phyloP scores from a whole-genome alignment of 1,284 basidiomycete species.

The Fistulinella cinereoalba region DNA sequence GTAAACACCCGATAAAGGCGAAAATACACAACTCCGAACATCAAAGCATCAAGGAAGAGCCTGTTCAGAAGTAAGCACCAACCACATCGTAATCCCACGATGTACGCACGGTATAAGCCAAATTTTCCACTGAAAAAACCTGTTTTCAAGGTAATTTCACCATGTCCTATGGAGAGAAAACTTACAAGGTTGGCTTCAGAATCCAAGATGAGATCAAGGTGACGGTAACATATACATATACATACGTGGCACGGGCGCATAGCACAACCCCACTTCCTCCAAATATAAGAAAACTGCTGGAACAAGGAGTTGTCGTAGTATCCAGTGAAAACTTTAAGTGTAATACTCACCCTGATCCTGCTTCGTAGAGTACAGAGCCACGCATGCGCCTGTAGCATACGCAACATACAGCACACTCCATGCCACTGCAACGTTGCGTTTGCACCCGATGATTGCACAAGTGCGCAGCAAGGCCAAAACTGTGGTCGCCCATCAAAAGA shows the following conservation, averaged over 20 bases:
- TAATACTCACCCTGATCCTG: conserved; percentile 7
- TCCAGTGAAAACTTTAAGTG: background rate
- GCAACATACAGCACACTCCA: conserved; percentile 6
- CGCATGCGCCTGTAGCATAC: too few species aligned
- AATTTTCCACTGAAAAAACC: conserved; percentile 18
- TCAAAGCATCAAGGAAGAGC: conserved; percentile 15
- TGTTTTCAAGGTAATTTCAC: background rate
- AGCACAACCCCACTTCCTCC: conserved; percentile 10
- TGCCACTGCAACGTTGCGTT: background rate
- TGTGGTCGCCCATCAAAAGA: conserved; percentile 1
- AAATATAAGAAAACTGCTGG: conserved; percentile 14
- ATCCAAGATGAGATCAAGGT: background rate
- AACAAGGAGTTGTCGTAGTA: background rate
- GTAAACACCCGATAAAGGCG: conserved; percentile 5
- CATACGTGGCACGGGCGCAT: conserved; percentile 6
- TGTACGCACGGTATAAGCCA: conserved; percentile 13
- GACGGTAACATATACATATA: background rate
- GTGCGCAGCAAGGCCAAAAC: conserved; percentile 26
- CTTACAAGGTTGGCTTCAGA: conserved; percentile 12
- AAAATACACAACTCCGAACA: conserved; percentile 3
- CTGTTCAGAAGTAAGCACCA: background rate
- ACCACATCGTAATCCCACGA: too few species aligned
- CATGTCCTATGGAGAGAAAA: background rate
- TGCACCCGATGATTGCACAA: conserved; percentile 18
- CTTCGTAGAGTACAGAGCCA: background rate